Evolutionary conservation across 805 yeast genomes (phyloP), one percentile per base, ranked within the genome.

Genomic region (Candida boidinii): DNA sequence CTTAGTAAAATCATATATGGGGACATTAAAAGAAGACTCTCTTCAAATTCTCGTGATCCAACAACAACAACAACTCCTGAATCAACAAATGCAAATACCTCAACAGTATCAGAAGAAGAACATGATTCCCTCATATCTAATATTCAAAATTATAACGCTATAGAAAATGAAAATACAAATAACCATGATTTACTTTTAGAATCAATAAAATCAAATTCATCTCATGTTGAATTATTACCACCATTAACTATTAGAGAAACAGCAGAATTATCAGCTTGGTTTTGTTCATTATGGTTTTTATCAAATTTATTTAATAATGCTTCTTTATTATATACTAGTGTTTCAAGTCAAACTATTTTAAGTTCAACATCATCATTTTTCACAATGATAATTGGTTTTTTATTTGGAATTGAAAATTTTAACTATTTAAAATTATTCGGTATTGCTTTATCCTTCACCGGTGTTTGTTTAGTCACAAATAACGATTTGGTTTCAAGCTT

Each of bases 281-380:
- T 92, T 54, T 80, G 94, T 41, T 58, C 82, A 3, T 62, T 92
- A 27, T 92, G 98, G 98, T 92, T 85, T 51, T 39, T 77, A 13
- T 94, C 97, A 3, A 92, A 92, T 54, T 66, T 88, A 42, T 79
- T 84, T 35, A 86, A 92, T 21, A 92, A 92, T 56, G 85, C 95
- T 0, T 78, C 94, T 15, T 64, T 92, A 33, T 70, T 81, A 17
- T 92, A 80, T 55, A 92, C 98, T 0, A 78, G 88, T 10, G 98
- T 92, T 15, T 94, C 95, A 2, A 80, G 92, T 11, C 96, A 94
- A 48, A 92, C 97, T 3, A 90, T 92, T 17, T 59, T 92, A 25
- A 82, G 95, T 13, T 82, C 96, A 23, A 88, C 97, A 0, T 80
- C 94, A 5, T 83, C 95, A 7, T 87, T 92, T 52, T 92, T 92